phyloP scores from a whole-genome alignment of 495 filamentous ascomycete genomes.

The Aspergillus avenaceus region DNA sequence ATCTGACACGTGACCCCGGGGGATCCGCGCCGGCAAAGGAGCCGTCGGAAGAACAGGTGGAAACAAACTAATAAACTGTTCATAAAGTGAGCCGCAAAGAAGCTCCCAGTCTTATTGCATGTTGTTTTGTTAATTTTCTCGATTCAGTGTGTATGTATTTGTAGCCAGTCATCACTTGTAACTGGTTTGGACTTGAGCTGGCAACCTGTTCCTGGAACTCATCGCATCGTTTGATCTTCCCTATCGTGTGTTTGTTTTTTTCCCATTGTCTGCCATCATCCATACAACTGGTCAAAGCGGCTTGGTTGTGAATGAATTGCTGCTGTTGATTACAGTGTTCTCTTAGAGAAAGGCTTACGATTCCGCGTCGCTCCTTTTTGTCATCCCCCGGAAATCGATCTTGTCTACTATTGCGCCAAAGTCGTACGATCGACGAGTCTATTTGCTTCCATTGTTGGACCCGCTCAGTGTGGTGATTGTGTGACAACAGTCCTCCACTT shows the following conservation, averaged over 20 bases:
- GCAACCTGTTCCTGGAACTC: neutral
- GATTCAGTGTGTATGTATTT: neutral
- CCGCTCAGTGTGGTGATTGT: neutral
- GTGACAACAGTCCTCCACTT: too few relatives aligned
- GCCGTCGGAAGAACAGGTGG: conserved; percentile 4
- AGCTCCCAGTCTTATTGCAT: neutral
- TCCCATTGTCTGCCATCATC: neutral
- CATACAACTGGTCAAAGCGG: neutral
- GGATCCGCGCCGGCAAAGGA: conserved; percentile 2
- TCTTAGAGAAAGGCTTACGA: neutral
- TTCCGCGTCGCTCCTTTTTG: neutral
- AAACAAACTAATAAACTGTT: neutral
- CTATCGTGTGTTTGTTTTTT: neutral
- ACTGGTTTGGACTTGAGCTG: neutral
- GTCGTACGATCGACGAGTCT: neutral
- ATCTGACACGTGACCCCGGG: conserved; percentile 1
- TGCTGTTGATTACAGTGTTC: neutral
- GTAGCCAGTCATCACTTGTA: neutral
- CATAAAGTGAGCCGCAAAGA: neutral
- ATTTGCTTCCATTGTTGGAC: neutral
- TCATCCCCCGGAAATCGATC: neutral
- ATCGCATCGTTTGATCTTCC: neutral
- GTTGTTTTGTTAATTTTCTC: neutral
- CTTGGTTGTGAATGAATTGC: neutral
- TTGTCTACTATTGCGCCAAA: neutral